Conservation (phyloP, 2,329 filamentous ascomycete species). For the Grosmannia serpens region DNA sequence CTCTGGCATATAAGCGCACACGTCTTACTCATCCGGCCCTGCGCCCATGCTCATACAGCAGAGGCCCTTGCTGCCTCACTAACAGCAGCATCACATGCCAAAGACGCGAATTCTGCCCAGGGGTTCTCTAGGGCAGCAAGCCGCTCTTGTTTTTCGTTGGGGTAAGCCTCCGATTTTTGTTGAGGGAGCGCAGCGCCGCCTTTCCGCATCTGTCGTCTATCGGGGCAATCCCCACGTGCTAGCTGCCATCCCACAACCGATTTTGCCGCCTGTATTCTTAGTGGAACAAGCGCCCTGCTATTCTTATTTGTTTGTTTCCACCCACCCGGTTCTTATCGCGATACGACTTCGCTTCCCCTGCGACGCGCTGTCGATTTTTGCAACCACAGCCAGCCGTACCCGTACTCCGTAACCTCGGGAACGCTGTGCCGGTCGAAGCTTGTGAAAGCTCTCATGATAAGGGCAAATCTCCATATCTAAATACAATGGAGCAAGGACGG, state of each 20-base stretch:
- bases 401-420: neutral
- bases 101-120: neutral
- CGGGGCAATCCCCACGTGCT: neutral
- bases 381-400: no score
- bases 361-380: no score
- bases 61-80: neutral
- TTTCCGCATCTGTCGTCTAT: neutral
- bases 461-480: no score
- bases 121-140: neutral
- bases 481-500: no score
- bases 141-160: slow-evolving; percentile 14
- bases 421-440: neutral
- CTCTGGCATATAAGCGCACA: no score
- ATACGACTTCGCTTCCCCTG: no score
- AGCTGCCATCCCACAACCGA: neutral
- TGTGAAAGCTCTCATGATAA: neutral
- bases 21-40: no score
- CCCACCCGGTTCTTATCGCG: neutral
- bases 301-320: neutral
- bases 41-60: neutral
- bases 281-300: neutral
- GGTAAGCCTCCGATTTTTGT: slow-evolving; percentile 11
- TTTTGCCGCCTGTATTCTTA: neutral
- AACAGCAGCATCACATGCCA: slow-evolving; percentile 2
- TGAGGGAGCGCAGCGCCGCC: slow-evolving; percentile 5